Evolutionary conservation across 441 rosid species (phyloP), one percentile per base, ranked within the genome.

Genomic region (Croton setiger): DNA sequence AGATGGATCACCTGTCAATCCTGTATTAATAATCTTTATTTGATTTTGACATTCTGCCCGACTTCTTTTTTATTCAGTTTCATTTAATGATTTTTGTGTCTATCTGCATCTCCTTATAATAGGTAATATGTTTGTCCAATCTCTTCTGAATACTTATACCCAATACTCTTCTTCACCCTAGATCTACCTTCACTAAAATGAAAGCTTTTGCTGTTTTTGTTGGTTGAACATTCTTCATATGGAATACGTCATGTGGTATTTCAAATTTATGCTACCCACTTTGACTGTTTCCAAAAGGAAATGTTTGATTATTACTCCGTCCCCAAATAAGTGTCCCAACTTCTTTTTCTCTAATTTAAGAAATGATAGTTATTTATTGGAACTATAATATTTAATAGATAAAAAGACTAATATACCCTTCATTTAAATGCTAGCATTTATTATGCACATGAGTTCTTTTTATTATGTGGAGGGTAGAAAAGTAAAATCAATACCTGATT

Each of bases 221-320:
- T 66, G 35, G 3, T 4, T 66, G 51, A 44, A 13, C 14, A 54
- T 66, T 66, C 70, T 54, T 66, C 44, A 11, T 51, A 35, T 49
- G 51, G 13, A 43, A 47, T 7, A 4, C 18, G 17, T 18, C 37
- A 3, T 35, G 17, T 10, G 31, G 41, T 23, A 41, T 47, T 47
- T 36, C 47, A 63, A 45, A 4, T 64, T 51, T 27, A n/a, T n/a
- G 0, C 52, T 45, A 65, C 31, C n/a, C 56, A 3, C 12, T 9
- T 13, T 51, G 59, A 31, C 31, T 20, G n/a, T 14, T 20, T 13
- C 7, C 18, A 43, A 11, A 12, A n/a, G n/a, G n/a, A n/a, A 15
- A 45, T 45, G 4, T 11, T 45, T 0, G 17, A 12, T 13, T 13
- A 15, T 45, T 45, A 4, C 15, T n/a, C n/a, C n/a, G n/a, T n/a